Evolutionary conservation across 2,329 filamentous ascomycete genomes (phyloP).

Genomic region (Bretziella fagacearum): DNA sequence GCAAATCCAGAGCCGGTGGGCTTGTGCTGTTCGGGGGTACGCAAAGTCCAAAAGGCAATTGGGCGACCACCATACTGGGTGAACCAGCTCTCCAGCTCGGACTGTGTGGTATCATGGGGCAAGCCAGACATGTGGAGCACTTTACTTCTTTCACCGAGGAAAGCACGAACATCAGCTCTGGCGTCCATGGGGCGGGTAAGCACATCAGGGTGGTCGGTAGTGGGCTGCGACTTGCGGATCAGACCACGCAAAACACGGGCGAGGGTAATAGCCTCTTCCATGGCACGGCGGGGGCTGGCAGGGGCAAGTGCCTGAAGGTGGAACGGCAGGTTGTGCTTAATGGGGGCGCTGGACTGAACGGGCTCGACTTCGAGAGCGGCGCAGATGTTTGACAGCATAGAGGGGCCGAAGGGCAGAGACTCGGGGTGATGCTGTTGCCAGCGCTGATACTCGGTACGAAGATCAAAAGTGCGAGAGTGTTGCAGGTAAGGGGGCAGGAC

Average conservation of each 20-base stretch:
- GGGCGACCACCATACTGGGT: slow-evolving; percentile 95
- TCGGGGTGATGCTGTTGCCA: slow-evolving; percentile 98
- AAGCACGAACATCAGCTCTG: slow-evolving; percentile 85
- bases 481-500: slow-evolving; percentile 93
- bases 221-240: slow-evolving; percentile 88
- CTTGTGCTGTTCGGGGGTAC: slow-evolving; percentile 96
- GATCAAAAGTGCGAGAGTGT: slow-evolving; percentile 91
- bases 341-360: slow-evolving; percentile 89
- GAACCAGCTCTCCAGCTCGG: slow-evolving; percentile 97
- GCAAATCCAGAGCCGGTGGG: slow-evolving; percentile 97
- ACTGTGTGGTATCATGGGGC: slow-evolving; percentile 95
- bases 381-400: slow-evolving; percentile 92
- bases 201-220: slow-evolving; percentile 87
- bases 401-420: slow-evolving; percentile 89
- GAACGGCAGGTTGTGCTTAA: slow-evolving; percentile 97
- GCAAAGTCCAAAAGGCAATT: slow-evolving; percentile 97
- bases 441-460: slow-evolving; percentile 91
- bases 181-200: slow-evolving; percentile 92
- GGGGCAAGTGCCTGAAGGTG: slow-evolving; percentile 91
- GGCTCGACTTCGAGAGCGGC: slow-evolving; percentile 95
- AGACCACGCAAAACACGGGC: slow-evolving; percentile 81
- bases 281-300: slow-evolving; percentile 83
- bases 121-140: slow-evolving; percentile 95
- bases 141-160: slow-evolving; percentile 91
- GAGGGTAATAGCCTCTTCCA: slow-evolving; percentile 93